phyloP scores from a whole-genome alignment of 1,139 yeast species.

The Candida buenavistaensis region DNA sequence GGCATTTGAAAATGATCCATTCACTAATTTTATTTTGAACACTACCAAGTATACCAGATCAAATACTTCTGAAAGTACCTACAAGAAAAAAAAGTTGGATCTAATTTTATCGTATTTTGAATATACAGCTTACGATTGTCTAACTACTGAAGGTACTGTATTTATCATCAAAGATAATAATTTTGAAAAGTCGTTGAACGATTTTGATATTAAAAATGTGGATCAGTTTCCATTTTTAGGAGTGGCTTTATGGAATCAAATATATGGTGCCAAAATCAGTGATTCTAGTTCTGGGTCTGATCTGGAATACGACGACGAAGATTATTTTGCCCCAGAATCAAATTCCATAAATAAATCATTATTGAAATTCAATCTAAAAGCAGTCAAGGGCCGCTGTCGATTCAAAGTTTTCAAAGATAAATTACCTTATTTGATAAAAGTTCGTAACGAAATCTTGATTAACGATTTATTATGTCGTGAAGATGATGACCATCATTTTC shows the following conservation, averaged over 20 bases:
- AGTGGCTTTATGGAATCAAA: slow-evolving; percentile 40
- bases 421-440: slow-evolving; percentile 33
- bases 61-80: slow-evolving; percentile 15
- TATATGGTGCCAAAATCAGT: slow-evolving; percentile 27
- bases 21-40: slow-evolving; percentile 39
- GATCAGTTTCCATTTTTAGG: slow-evolving; percentile 29
- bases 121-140: slow-evolving; percentile 35
- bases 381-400: slow-evolving; percentile 36
- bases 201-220: slow-evolving; percentile 13
- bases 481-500: slow-evolving; percentile 9
- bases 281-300: slow-evolving; percentile 20
- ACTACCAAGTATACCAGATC: slow-evolving; percentile 25
- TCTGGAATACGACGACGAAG: slow-evolving; percentile 21
- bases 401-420: slow-evolving; percentile 36
- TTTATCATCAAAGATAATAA: slow-evolving; percentile 35
- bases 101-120: slow-evolving; percentile 40
- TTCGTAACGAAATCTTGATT: slow-evolving; percentile 25
- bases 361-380: slow-evolving; percentile 34
- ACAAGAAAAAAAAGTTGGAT: slow-evolving; percentile 31
- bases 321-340: slow-evolving; percentile 21
- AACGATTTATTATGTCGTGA: slow-evolving; percentile 9
- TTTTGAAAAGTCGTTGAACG: slow-evolving; percentile 20
- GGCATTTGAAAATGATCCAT: slow-evolving; percentile 44
- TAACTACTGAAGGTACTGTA: slow-evolving; percentile 33
- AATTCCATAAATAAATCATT: slow-evolving; percentile 26